Evolutionary conservation across 129 eudicot species (phyloP).

Genomic region (Rutidosis leptorrhynchoides): DNA sequence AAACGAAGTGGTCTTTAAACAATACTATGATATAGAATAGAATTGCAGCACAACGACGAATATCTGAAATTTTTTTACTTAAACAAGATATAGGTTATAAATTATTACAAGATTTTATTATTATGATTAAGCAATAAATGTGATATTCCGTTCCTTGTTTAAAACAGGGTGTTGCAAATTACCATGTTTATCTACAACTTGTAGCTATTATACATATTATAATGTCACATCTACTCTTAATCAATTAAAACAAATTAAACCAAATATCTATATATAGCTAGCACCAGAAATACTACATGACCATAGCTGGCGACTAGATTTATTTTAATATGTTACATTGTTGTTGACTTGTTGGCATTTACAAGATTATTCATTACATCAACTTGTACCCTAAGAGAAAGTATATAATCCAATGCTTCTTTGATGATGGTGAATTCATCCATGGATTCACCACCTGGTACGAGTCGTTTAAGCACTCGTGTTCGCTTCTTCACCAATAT

Average conservation of each 20-base stretch:
- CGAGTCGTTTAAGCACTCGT: conserved; percentile 58
- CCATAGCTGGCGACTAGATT: background rate
- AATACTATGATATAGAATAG: background rate
- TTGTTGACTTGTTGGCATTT: conserved; percentile 38
- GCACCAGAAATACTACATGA: background rate
- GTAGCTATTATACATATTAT: background rate
- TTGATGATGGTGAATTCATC: conserved; percentile 48
- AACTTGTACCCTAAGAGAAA: conserved; percentile 64
- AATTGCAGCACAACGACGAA: background rate
- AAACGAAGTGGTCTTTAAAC: background rate
- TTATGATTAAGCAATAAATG: too few relatives aligned
- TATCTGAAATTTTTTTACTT: too few relatives aligned
- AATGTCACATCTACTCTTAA: background rate
- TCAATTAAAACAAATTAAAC: background rate
- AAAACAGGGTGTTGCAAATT: too few relatives aligned
- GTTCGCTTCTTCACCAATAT: conserved; percentile 62
- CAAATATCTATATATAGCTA: background rate
- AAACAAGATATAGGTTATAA: too few relatives aligned
- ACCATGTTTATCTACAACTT: too few relatives aligned
- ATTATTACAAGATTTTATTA: too few relatives aligned
- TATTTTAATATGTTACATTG: conserved; percentile 23
- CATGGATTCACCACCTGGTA: conserved; percentile 76
- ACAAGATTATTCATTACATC: conserved; percentile 67
- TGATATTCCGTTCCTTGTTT: too few relatives aligned
- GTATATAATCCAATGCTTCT: conserved; percentile 77